phyloP scores from a whole-genome alignment of 2,329 filamentous ascomycete species.

The Ophiostoma novo-ulmi region DNA sequence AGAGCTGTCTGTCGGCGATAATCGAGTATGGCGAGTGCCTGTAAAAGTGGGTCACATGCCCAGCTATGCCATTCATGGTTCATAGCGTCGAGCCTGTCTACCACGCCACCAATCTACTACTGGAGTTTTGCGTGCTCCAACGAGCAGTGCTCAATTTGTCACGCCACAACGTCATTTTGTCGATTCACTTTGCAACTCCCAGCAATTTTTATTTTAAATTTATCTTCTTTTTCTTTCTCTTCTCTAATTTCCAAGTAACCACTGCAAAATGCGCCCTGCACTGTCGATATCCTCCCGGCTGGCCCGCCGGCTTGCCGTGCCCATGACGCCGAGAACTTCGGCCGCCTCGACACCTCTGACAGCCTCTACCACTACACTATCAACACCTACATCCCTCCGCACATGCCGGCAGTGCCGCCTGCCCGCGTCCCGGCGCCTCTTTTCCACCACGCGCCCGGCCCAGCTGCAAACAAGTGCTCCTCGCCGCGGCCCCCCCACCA shows the following conservation, averaged over 20 bases:
- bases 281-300: constrained; percentile 9
- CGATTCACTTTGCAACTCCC: no score
- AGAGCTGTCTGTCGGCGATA: background rate
- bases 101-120: background rate
- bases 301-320: constrained; percentile 9
- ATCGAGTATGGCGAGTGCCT: background rate
- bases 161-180: background rate
- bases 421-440: background rate
- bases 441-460: constrained; percentile 1
- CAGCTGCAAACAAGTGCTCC: background rate
- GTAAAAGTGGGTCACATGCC: background rate
- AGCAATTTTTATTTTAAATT: background rate
- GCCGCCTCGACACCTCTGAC: background rate
- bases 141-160: background rate
- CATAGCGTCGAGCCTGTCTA: background rate
- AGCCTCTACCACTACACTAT: background rate
- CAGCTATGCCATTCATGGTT: background rate
- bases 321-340: background rate
- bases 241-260: no score
- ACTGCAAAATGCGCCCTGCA: constrained; percentile 15
- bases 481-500: background rate
- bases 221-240: no score
- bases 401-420: background rate
- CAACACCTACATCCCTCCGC: background rate
- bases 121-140: background rate